These are phyloP conservation scores for Pascua sp. DNA, from an alignment of 1,284 basidiomycete genomes.

Conservation along the genomic window DNA sequence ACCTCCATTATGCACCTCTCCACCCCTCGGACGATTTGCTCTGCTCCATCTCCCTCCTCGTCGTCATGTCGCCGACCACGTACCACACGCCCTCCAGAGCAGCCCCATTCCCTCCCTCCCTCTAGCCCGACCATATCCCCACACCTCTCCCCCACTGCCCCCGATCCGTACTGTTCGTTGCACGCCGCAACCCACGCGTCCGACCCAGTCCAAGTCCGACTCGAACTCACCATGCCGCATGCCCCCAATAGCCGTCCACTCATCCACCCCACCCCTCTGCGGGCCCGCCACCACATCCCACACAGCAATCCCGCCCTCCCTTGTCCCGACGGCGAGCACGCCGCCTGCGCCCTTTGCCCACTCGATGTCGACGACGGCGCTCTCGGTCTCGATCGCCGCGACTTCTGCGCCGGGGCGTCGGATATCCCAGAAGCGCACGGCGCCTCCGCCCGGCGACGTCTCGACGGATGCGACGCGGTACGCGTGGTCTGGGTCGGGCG, in stretches of 20 bases:
- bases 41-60: no score
- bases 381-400: slow-evolving; percentile 29
- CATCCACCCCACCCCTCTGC: slow-evolving; percentile 18
- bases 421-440: slow-evolving; percentile 45
- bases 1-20: no score
- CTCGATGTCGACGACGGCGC: slow-evolving; percentile 24
- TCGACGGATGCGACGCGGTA: slow-evolving; percentile 43
- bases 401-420: slow-evolving; percentile 34
- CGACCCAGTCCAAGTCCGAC: no score
- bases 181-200: no score
- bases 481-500: slow-evolving; percentile 25
- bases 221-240: slow-evolving; percentile 33
- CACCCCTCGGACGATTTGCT: no score
- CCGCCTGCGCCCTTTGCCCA: slow-evolving; percentile 29
- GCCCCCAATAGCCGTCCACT: slow-evolving; percentile 35
- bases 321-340: slow-evolving; percentile 38
- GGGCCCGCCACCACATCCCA: slow-evolving; percentile 39
- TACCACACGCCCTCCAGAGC: no score
- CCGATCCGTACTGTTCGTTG: not conserved
- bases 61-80: no score
- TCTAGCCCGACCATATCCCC: no score
- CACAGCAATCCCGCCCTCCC: slow-evolving; percentile 41
- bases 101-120: no score
- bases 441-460: slow-evolving; percentile 19
- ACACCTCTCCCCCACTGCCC: not conserved